A percentile compares a stretch with the other conserved stretches of the same genome.
phyloP scores from a whole-genome alignment of 495 filamentous ascomycete species.

The Lindgomyces ingoldianus region DNA sequence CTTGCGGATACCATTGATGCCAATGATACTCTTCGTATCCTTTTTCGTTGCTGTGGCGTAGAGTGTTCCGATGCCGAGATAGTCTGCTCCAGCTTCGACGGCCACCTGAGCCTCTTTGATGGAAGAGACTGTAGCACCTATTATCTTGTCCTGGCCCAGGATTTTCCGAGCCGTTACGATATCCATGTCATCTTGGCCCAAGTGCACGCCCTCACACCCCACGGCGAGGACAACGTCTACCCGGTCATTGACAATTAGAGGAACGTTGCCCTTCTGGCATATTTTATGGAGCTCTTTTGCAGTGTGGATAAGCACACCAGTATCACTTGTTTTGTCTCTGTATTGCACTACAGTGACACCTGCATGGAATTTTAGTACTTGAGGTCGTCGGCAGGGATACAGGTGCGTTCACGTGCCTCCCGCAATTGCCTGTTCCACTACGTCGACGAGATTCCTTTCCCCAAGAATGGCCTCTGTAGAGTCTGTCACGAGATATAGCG shows the following conservation, averaged over 20 bases:
- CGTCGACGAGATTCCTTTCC: slow-evolving; percentile 64
- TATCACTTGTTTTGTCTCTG: slow-evolving; percentile 83
- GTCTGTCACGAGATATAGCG: slow-evolving; percentile 90
- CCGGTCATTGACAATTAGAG: slow-evolving; percentile 93
- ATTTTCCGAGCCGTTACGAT: slow-evolving; percentile 66
- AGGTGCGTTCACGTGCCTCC: slow-evolving; percentile 56
- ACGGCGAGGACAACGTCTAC: slow-evolving; percentile 86
- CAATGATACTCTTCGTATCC: slow-evolving; percentile 81
- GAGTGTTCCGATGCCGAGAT: slow-evolving; percentile 79
- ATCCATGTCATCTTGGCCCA: slow-evolving; percentile 92
- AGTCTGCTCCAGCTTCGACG: slow-evolving; percentile 72
- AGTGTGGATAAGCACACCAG: slow-evolving; percentile 67
- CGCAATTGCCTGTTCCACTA: slow-evolving; percentile 74
- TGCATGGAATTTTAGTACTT: slow-evolving; percentile 28
- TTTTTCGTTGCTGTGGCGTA: slow-evolving; percentile 63
- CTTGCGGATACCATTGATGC: slow-evolving; percentile 69
- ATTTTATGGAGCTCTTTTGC: slow-evolving; percentile 70
- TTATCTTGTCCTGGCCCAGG: slow-evolving; percentile 69
- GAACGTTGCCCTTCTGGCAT: slow-evolving; percentile 67
- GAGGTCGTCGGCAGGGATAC: neutral
- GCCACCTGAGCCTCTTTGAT: slow-evolving; percentile 67
- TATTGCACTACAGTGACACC: slow-evolving; percentile 87
- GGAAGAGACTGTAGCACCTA: slow-evolving; percentile 72
- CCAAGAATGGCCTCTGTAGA: slow-evolving; percentile 79
- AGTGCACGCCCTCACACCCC: slow-evolving; percentile 85